Evolutionary conservation across 352 stramenopile genomes (phyloP).

Genomic region (Phytophthora tentaculata): DNA sequence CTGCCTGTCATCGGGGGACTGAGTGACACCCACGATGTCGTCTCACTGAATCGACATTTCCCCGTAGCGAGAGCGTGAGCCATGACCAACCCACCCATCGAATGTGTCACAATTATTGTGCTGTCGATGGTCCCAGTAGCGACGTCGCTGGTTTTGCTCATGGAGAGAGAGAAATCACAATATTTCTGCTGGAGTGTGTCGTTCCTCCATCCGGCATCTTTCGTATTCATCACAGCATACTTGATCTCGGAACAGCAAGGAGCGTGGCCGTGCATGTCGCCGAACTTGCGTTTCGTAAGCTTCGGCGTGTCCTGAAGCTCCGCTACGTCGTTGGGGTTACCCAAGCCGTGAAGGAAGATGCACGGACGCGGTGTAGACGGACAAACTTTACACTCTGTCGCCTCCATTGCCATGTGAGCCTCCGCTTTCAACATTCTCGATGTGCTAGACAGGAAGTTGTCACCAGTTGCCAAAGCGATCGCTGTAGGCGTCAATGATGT

Average conservation of each 20-base stretch:
- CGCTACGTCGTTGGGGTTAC: constrained; percentile 17
- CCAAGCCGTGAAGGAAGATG: constrained; percentile 35
- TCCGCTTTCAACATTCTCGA: constrained; percentile 25
- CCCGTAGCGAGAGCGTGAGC: constrained; percentile 26
- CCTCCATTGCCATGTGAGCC: constrained; percentile 13
- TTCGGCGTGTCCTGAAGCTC: constrained; percentile 23
- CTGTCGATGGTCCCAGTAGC: constrained; percentile 22
- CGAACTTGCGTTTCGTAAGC: constrained; percentile 13
- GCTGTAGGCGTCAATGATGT: constrained; percentile 23
- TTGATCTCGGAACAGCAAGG: constrained; percentile 44
- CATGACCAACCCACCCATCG: constrained; percentile 46
- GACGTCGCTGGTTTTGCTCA: constrained; percentile 30
- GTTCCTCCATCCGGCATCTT: constrained; percentile 50
- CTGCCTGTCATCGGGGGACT: constrained; percentile 44
- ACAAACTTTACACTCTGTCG: constrained; percentile 14
- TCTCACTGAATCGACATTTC: constrained; percentile 19
- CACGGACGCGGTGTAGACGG: constrained; percentile 31
- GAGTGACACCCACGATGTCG: constrained; percentile 38
- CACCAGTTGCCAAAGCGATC: constrained; percentile 25
- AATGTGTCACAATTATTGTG: constrained; percentile 52
- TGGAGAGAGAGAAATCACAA: constrained; percentile 38
- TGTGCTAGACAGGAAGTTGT: constrained; percentile 1
- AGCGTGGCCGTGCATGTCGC: constrained; percentile 31
- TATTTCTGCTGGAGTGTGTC: constrained; percentile 42
- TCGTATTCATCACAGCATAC: constrained; percentile 54